Evolutionary conservation across 495 filamentous ascomycete species (phyloP).

Genomic region (Baudoinia panamericana): DNA sequence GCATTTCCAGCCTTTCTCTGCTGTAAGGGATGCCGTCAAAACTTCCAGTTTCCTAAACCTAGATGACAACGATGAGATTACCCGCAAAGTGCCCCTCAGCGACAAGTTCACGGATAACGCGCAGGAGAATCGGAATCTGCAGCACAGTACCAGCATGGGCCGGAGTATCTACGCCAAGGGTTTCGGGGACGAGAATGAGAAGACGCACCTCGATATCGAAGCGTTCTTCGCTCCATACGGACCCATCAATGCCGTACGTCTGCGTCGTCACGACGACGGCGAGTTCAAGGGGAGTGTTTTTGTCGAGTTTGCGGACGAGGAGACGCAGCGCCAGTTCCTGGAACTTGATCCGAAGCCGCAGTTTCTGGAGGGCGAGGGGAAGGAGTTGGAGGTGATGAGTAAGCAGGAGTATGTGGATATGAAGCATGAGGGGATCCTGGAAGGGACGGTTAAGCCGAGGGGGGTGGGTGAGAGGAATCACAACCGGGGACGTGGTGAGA

Average conservation of each 20-base stretch:
- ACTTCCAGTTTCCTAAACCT: slow-evolving; percentile 55
- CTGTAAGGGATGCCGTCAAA: slow-evolving; percentile 69
- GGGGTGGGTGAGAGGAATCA: slow-evolving; percentile 29
- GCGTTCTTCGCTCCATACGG: slow-evolving; percentile 77
- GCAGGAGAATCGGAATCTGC: slow-evolving; percentile 36
- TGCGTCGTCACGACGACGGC: slow-evolving; percentile 53
- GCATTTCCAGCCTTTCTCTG: slow-evolving; percentile 70
- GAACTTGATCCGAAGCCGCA: slow-evolving; percentile 65
- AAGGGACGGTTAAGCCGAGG: slow-evolving; percentile 50
- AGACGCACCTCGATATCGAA: slow-evolving; percentile 84
- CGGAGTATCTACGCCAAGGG: slow-evolving; percentile 70
- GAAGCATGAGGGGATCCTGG: slow-evolving; percentile 63
- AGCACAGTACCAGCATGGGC: slow-evolving; percentile 46
- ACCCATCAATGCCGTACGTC: slow-evolving; percentile 65
- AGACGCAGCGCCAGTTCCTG: slow-evolving; percentile 64
- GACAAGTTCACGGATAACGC: slow-evolving; percentile 33
- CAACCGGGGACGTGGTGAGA: slow-evolving; percentile 3
- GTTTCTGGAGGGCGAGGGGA: slow-evolving; percentile 38
- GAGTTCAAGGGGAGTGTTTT: slow-evolving; percentile 90
- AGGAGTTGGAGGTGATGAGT: slow-evolving; percentile 64
- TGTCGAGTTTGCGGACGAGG: slow-evolving; percentile 71
- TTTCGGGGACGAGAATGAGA: slow-evolving; percentile 65
- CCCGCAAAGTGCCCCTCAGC: slow-evolving; percentile 56
- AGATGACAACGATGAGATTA: slow-evolving; percentile 52
- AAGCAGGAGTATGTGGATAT: slow-evolving; percentile 77